Evolutionary conservation across 306 rosid genomes (phyloP), one percentile per base, ranked within the genome.

Genomic region (Begonia fuchsioides): DNA sequence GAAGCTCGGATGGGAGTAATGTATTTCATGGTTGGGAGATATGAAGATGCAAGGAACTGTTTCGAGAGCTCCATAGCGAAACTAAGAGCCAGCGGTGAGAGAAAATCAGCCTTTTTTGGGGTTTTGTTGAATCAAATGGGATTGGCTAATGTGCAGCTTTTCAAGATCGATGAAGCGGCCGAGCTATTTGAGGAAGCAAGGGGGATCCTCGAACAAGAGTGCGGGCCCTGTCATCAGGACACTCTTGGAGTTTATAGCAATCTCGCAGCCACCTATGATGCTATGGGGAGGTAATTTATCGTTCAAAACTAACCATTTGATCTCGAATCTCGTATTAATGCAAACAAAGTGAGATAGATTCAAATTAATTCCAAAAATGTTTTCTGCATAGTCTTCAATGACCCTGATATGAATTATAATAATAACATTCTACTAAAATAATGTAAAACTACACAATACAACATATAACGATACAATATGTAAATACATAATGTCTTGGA

Each of bases 231-330:
- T 65, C 96, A 92, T 73, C 98, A 85, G 62, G 98, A 92, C 70
- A 92, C 96, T 39, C 84, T 92, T 56, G 98, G 98, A 48, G 78
- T 92, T 5, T 92, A 92, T 62, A 85, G 96, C 75, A 92, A 85
- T 64, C 98, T 92, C 44, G 98, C 98, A 4, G 98, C 98, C 64
- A 92, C 96, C 56, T 92, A 92, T 66, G 98, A 92, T 77, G 98
- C 98, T 32, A 75, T 82, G 94, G 98, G 98, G 54, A 92, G 98
- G 98, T 92, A 79, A 56, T 41, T n/a, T n/a, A n/a, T n/a, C n/a
- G n/a, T n/a, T n/a, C n/a, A n/a, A n/a, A n/a, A n/a, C n/a, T n/a
- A n/a, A n/a, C 26, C 2, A 1, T 19, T 19, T 19, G 2, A 19
- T 19, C 3, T 3, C 3, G 26, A 19, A 19, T 19, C 3, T 19